Percentiles rank a stretch among this genome's conserved stretches.
Evolutionary conservation across 768 basidiomycete genomes (phyloP).

Genomic region (Boletus subcaerulescens): DNA sequence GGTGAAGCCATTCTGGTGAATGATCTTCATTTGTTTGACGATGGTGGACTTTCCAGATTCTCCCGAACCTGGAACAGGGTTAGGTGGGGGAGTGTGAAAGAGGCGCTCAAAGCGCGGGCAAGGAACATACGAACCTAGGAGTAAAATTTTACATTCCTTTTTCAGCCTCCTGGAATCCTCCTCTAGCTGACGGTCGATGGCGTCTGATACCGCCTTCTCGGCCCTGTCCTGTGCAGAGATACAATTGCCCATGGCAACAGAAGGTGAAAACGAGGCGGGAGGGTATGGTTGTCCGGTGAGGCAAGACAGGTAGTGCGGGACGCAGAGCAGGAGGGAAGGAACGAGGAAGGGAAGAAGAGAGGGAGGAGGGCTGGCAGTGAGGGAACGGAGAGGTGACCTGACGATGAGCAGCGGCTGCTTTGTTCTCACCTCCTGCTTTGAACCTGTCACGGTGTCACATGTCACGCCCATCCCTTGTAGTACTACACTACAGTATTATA

Average conservation of each 20-base stretch:
- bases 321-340: neutral
- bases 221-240: constrained; percentile 53
- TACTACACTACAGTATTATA: no score
- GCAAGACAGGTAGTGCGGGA: neutral
- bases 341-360: no score
- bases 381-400: neutral
- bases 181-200: constrained; percentile 81
- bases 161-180: constrained; percentile 81
- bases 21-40: constrained; percentile 99
- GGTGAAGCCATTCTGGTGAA: constrained; percentile 89
- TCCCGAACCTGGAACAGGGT: constrained; percentile 68
- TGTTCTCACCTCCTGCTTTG: constrained; percentile 22
- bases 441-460: constrained; percentile 23
- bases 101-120: constrained; percentile 5
- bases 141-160: constrained; percentile 88
- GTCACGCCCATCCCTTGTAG: constrained; percentile 1
- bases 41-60: constrained; percentile 95
- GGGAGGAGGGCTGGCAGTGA: neutral
- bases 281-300: neutral
- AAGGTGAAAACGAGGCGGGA: neutral
- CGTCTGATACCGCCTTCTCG: constrained; percentile 61
- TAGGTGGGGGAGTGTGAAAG: neutral
- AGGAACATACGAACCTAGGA: constrained; percentile 64
- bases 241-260: constrained; percentile 62
- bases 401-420: constrained; percentile 15